Evolutionary conservation across 441 rosid species (phyloP), one percentile per base, ranked within the genome.

Genomic region (Eruca vesicaria): DNA sequence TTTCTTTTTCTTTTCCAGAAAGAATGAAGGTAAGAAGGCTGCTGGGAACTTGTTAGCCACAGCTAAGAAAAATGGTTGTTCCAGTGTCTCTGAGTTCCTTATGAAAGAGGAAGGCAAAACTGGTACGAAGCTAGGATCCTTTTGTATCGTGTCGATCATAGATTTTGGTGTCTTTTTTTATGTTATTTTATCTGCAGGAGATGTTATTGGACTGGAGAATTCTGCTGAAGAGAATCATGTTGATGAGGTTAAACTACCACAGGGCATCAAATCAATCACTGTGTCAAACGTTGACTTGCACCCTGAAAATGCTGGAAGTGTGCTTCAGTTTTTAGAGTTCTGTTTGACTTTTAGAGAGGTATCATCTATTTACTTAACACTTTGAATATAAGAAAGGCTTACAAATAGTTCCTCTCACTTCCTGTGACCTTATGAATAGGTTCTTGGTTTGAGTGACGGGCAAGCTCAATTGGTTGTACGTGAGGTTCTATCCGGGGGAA

Each of bases 271-370:
- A 16, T 69, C 77, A 67, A 75, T 71, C 14, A 23, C 28, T 52
- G 74, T 84, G 26, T 78, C 78, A 68, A 80, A 68, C 45, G 63
- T 84, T 63, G 86, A 84, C 52, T 60, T 86, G 35, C 71, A 83
- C 5, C 60, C 79, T 35, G 80, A 81, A 73, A 72, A 81, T 71
- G 78, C 63, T 80, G 88, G 86, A 29, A 74, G 75, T 5, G 82
- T 81, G 38, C 67, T 88, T 71, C 92, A 88, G 60, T 86, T 86
- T 71, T 48, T 88, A 31, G 85, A 86, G 66, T 88, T 86, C 66
- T 88, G 86, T 63, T 80, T 81, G 38, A 82, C 86, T 61, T 88
- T 88, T 70, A 79, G 81, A 36, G 58, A 86, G 87, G 92, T 81
- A 68, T 75, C 35, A 33, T 61, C 66, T 75, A 10, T 56, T 6